phyloP scores from a whole-genome alignment of 164 flowering plant species.

The Aristolochia contorta region DNA sequence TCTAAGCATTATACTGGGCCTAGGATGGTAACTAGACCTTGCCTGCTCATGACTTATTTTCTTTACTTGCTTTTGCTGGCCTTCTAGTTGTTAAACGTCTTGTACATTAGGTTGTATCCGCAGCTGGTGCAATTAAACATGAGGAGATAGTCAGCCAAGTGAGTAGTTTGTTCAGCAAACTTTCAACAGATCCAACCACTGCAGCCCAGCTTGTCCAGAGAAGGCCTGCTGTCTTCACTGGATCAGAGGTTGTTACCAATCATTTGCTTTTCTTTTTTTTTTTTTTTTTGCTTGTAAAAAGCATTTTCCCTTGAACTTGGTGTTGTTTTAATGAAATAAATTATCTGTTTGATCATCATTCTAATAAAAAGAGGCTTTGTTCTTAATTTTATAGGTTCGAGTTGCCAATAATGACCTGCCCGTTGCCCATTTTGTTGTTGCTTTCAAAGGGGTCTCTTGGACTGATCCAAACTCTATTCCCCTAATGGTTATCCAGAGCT shows the following conservation, averaged over 20 bases:
- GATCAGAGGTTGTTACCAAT: constrained; percentile 55
- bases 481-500: constrained; percentile 76
- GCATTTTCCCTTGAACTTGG: neutral
- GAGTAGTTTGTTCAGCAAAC: constrained; percentile 3
- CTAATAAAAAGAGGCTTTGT: too few species aligned
- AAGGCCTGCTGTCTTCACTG: constrained; percentile 65
- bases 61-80: neutral
- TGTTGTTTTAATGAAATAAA: neutral
- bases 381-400: constrained; percentile 42
- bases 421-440: constrained; percentile 84
- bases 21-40: constrained; percentile 11
- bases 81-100: neutral
- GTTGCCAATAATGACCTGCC: constrained; percentile 63
- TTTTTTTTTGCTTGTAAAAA: too few species aligned
- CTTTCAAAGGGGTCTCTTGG: constrained; percentile 79
- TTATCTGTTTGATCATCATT: neutral
- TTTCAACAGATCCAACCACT: constrained; percentile 41
- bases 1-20: constrained; percentile 14
- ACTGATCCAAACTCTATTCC: constrained; percentile 88
- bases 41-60: neutral
- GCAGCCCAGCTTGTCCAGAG: constrained; percentile 52
- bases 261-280: neutral
- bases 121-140: constrained; percentile 14
- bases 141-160: constrained; percentile 11
- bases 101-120: constrained; percentile 13